Conservation (phyloP, 2,329 filamentous ascomycete species). For the Sarocladium oryzae region DNA sequence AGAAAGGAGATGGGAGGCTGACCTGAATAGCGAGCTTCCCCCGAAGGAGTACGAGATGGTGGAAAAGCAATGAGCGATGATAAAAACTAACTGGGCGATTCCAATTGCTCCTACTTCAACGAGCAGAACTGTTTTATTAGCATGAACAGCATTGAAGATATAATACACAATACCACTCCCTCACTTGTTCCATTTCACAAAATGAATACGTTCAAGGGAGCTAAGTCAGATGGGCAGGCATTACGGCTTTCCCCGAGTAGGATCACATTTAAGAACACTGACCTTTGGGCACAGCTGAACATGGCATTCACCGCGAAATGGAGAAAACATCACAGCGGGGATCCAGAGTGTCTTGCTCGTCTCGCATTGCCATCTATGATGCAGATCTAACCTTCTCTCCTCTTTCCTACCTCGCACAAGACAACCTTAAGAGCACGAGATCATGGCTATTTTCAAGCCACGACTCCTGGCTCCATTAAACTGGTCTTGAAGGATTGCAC, state of each 20-base stretch:
- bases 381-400: conserved; percentile 5
- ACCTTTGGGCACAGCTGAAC: too few relatives aligned
- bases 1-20: conserved; percentile 18
- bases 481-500: background rate
- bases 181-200: too few relatives aligned
- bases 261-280: too few relatives aligned
- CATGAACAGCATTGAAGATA: too few relatives aligned
- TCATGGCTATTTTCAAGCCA: background rate
- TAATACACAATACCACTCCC: too few relatives aligned
- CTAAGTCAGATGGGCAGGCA: too few relatives aligned
- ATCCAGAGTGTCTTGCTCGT: conserved; percentile 3
- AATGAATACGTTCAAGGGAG: too few relatives aligned
- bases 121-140: too few relatives aligned
- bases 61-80: background rate
- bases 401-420: background rate
- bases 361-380: conserved; percentile 11
- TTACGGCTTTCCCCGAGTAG: too few relatives aligned
- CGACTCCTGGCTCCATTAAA: background rate
- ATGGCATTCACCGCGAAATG: too few relatives aligned
- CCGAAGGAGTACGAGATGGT: conserved; percentile 7
- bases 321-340: background rate
- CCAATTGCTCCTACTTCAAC: too few relatives aligned
- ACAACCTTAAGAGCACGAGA: background rate
- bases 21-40: conserved; percentile 15
- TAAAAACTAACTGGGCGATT: too few relatives aligned